phyloP scores from a whole-genome alignment of 305 asterid genomes.

The Lippia alba region DNA sequence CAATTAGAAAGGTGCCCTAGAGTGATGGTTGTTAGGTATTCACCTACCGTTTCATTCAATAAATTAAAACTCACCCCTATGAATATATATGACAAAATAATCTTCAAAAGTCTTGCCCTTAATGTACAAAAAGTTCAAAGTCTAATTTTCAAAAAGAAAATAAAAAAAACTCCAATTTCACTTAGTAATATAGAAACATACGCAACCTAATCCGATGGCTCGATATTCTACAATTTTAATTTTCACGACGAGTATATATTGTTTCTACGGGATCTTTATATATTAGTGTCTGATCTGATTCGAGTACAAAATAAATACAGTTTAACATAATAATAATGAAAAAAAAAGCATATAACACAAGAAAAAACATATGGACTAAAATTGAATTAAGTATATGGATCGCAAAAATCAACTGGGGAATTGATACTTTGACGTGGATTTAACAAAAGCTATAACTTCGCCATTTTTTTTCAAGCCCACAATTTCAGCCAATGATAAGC shows the following conservation, averaged over 20 bases:
- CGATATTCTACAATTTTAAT: too few species aligned
- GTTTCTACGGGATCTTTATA: too few species aligned
- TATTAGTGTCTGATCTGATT: too few species aligned
- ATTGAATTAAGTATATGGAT: not conserved
- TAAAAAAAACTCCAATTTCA: not conserved
- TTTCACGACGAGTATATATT: too few species aligned
- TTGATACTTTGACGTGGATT: not conserved
- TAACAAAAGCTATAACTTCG: conserved; percentile 13
- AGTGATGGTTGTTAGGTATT: not conserved
- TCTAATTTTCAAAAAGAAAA: not conserved
- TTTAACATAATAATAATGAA: too few species aligned
- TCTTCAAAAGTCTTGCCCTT: too few species aligned
- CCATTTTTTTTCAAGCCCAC: conserved; percentile 4
- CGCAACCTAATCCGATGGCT: too few species aligned
- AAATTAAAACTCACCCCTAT: not conserved
- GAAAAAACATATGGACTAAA: not conserved
- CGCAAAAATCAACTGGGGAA: not conserved
- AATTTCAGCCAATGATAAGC: not conserved
- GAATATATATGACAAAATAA: too few species aligned
- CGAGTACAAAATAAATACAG: too few species aligned
- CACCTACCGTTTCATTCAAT: not conserved
- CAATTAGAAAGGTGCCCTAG: not conserved
- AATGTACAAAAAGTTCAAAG: not conserved
- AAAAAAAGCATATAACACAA: not conserved
- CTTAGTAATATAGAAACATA: not conserved